phyloP scores from a whole-genome alignment of 371 early-diverging fungal genomes.

The Lichtheimia corymbifera region DNA sequence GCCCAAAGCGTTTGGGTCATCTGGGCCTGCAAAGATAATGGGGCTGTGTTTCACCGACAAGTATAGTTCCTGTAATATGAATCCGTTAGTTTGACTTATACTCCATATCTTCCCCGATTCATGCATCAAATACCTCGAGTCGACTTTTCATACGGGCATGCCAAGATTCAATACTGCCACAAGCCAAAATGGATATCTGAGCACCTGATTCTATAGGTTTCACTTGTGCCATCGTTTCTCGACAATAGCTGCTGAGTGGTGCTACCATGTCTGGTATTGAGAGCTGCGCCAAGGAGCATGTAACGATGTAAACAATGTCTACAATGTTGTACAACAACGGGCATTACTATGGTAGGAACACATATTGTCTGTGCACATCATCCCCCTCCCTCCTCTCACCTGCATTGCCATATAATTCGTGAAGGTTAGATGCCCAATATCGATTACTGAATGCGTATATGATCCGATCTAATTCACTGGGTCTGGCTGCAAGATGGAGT shows the following conservation, averaged over 20 bases:
- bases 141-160: background rate
- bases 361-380: too few relatives aligned
- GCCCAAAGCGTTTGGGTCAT: background rate
- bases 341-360: too few relatives aligned
- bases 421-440: constrained; percentile 1
- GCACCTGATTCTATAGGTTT: background rate
- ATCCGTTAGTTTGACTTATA: background rate
- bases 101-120: background rate
- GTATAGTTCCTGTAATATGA: background rate
- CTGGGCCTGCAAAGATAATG: background rate
- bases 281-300: background rate
- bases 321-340: background rate
- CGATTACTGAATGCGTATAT: background rate
- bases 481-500: background rate
- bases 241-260: background rate
- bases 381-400: background rate
- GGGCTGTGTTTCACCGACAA: background rate
- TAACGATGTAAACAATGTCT: background rate
- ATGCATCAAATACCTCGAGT: background rate
- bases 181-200: background rate
- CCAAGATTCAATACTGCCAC: background rate
- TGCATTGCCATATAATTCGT: background rate
- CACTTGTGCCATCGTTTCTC: background rate
- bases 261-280: background rate
- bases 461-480: background rate